Evolutionary conservation across 441 rosid genomes (phyloP).

Genomic region (Gossypium laxum): DNA sequence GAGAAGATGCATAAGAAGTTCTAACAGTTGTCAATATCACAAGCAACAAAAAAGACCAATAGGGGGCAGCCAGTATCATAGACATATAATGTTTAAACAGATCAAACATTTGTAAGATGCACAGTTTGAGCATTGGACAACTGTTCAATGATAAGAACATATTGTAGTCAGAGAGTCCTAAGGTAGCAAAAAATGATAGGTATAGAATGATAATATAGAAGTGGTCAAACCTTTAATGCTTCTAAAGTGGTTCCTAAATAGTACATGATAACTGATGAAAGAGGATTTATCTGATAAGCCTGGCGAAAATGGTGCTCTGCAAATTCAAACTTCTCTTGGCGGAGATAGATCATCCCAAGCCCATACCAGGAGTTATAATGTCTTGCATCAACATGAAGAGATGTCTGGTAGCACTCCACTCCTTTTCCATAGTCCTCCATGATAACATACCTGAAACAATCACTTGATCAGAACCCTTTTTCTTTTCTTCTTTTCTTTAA

Average conservation of each 20-base stretch:
- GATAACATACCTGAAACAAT: conserved; percentile 51
- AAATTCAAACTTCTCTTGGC: conserved; percentile 75
- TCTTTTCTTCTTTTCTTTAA: background rate
- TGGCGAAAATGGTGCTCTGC: conserved; percentile 74
- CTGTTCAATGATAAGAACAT: background rate
- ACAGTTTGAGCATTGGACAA: background rate
- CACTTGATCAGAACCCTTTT: background rate
- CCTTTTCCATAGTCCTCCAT: conserved; percentile 74
- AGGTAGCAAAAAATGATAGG: background rate
- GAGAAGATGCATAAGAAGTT: background rate
- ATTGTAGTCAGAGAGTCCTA: background rate
- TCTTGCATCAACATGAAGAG: conserved; percentile 66
- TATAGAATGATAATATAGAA: background rate
- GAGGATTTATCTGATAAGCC: conserved; percentile 65
- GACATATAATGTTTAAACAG: background rate
- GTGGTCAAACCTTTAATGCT: conserved; percentile 48
- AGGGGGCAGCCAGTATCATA: background rate
- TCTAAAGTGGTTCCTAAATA: conserved; percentile 78
- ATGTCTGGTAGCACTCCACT: conserved; percentile 64
- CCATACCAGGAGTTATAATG: conserved; percentile 93
- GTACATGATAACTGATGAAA: conserved; percentile 81
- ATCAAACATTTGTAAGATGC: background rate
- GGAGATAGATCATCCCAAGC: conserved; percentile 78
- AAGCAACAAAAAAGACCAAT: background rate
- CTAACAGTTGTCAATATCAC: background rate